Evolutionary conservation across 208 protist genomes (phyloP).

Genomic region (Entamoeba histolytica): DNA sequence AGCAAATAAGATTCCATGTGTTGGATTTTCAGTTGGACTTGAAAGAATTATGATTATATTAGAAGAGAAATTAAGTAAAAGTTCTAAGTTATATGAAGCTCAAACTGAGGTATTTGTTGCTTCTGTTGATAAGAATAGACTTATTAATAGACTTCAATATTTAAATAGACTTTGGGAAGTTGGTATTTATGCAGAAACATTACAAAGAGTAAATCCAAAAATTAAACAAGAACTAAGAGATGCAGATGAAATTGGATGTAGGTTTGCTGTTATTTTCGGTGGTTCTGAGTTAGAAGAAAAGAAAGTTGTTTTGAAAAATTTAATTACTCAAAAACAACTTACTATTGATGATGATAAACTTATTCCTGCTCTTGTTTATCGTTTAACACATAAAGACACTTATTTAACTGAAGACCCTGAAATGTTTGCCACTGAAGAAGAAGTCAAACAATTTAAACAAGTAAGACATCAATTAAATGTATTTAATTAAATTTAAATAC

Average conservation of each 20-base stretch:
- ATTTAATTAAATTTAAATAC: not conserved
- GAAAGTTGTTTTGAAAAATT: conserved; percentile 36
- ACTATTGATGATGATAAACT: not conserved
- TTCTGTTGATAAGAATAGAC: conserved; percentile 14
- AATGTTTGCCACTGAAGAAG: not conserved
- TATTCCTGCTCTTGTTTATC: not conserved
- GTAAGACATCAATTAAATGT: not conserved
- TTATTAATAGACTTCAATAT: conserved; percentile 37
- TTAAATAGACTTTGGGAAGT: conserved; percentile 36
- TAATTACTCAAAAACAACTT: not conserved
- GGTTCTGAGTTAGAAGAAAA: conserved; percentile 37
- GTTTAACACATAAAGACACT: not conserved
- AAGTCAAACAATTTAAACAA: not conserved
- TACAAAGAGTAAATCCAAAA: conserved; percentile 31
- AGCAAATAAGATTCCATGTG: conserved; percentile 44
- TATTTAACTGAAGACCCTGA: not conserved
- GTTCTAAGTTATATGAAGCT: conserved; percentile 1
- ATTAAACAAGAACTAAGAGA: conserved; percentile 18
- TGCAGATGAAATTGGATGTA: not conserved
- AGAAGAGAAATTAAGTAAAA: not conserved
- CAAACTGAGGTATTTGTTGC: conserved; percentile 41
- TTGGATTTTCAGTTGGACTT: conserved; percentile 56
- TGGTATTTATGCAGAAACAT: conserved; percentile 33
- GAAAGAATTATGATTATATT: conserved; percentile 58
- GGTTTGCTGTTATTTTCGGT: conserved; percentile 42